Percentiles rank a stretch among this genome's conserved stretches.
These are phyloP conservation scores for Macrotyloma uniflorum DNA, from an alignment of 306 rosid genomes.

Conservation along the genomic window DNA sequence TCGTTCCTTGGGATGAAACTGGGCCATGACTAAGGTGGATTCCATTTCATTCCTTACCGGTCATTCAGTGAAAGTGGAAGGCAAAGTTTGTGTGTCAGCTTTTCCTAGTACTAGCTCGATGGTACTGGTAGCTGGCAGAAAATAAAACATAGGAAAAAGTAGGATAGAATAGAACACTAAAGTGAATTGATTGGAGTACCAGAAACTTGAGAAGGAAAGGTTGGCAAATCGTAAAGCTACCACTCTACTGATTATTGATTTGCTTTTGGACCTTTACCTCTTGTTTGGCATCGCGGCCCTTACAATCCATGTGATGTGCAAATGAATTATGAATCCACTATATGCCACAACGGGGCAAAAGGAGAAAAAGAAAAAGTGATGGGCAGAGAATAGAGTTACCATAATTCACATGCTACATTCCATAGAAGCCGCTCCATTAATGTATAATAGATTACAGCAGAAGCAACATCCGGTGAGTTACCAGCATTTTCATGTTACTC, in stretches of 20 bases:
- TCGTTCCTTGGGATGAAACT: neutral
- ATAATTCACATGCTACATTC: slow-evolving; percentile 39
- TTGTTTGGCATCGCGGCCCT: slow-evolving; percentile 39
- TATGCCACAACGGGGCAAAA: slow-evolving; percentile 29
- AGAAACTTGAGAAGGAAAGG: slow-evolving; percentile 40
- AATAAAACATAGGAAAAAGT: slow-evolving; percentile 31
- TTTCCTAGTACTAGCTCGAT: slow-evolving; percentile 16
- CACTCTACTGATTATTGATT: slow-evolving; percentile 38
- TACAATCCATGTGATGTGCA: slow-evolving; percentile 51
- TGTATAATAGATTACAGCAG: slow-evolving; percentile 50
- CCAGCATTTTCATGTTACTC: slow-evolving; percentile 42
- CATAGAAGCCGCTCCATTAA: slow-evolving; percentile 35
- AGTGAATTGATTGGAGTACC: slow-evolving; percentile 33
- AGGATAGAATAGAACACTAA: slow-evolving; percentile 23
- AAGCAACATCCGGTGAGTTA: slow-evolving; percentile 47
- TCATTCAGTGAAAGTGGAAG: slow-evolving; percentile 30
- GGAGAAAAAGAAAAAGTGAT: neutral
- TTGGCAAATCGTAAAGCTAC: slow-evolving; percentile 70
- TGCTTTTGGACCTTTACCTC: slow-evolving; percentile 38
- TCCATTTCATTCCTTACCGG: slow-evolving; percentile 15
- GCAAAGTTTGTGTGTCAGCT: slow-evolving; percentile 41
- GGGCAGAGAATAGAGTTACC: slow-evolving; percentile 16
- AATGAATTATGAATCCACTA: slow-evolving; percentile 22
- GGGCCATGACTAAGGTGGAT: neutral
- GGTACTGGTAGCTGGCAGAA: slow-evolving; percentile 40